These are phyloP conservation scores for Hygrophorus russula DNA, from an alignment of 768 basidiomycete species.

Conservation along the genomic window DNA sequence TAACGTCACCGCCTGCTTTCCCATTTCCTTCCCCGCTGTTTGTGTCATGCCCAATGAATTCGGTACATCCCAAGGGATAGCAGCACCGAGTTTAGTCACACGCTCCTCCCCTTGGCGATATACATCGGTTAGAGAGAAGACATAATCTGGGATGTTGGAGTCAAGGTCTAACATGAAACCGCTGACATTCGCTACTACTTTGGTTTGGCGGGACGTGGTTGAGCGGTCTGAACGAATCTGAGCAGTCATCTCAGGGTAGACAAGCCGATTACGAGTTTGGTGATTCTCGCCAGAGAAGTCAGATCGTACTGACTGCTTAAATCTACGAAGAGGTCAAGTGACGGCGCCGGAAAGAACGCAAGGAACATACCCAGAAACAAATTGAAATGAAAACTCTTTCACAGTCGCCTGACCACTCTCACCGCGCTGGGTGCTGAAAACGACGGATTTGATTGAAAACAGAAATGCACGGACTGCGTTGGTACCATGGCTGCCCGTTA, in stretches of 20 bases:
- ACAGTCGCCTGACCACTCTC: constrained; percentile 73
- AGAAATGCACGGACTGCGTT: constrained; percentile 67
- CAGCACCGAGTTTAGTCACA: constrained; percentile 54
- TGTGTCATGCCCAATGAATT: constrained; percentile 6
- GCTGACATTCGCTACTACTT: constrained; percentile 60
- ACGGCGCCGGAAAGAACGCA: constrained; percentile 1
- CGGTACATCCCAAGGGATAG: constrained; percentile 33
- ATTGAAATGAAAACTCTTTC: constrained; percentile 72
- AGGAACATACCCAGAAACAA: constrained; percentile 54
- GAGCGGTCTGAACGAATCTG: constrained; percentile 50
- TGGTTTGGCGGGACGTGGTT: constrained; percentile 38
- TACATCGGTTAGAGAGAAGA: constrained; percentile 78
- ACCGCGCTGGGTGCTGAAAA: constrained; percentile 62
- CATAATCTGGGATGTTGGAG: constrained; percentile 63
- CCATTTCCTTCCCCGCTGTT: constrained; percentile 1
- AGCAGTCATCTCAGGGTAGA: constrained; percentile 77
- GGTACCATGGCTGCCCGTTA: constrained; percentile 25
- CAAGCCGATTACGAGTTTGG: constrained; percentile 54
- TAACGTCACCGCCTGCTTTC: constrained; percentile 22
- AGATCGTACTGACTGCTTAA: constrained; percentile 57
- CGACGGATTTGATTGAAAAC: constrained; percentile 67
- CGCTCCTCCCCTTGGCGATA: constrained; percentile 75
- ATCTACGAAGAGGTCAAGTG: constrained; percentile 34
- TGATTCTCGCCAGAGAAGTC: constrained; percentile 70
- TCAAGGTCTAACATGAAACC: constrained; percentile 84